Percentiles rank a stretch among this genome's conserved stretches.
These are phyloP conservation scores for Rubus idaeus DNA, from an alignment of 306 rosid species.

Conservation along the genomic window DNA sequence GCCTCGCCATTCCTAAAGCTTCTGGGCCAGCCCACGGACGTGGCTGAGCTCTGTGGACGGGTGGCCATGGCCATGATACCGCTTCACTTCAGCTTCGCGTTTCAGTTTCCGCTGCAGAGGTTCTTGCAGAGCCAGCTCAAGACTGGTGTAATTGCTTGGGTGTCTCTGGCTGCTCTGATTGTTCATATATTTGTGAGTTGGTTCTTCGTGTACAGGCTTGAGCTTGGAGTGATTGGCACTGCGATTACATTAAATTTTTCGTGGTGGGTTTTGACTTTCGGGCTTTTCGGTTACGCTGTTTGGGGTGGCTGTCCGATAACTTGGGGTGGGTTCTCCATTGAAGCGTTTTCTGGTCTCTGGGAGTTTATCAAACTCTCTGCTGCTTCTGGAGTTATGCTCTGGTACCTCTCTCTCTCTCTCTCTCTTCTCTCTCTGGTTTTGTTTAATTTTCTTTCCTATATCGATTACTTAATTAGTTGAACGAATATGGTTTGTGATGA, in stretches of 20 bases:
- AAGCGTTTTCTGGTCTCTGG: slow-evolving; percentile 80
- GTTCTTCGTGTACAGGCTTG: slow-evolving; percentile 53
- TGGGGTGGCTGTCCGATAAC: slow-evolving; percentile 71
- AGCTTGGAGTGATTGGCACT: slow-evolving; percentile 56
- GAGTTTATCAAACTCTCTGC: slow-evolving; percentile 70
- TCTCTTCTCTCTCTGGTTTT: background rate
- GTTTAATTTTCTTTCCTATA: background rate
- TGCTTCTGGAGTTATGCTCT: slow-evolving; percentile 80
- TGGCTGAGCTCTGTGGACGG: slow-evolving; percentile 53
- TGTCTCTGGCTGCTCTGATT: slow-evolving; percentile 38
- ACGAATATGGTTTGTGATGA: background rate
- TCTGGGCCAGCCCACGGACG: slow-evolving; percentile 59
- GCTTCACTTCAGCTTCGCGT: slow-evolving; percentile 58
- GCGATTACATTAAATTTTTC: slow-evolving; percentile 55
- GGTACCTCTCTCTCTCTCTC: slow-evolving; percentile 29
- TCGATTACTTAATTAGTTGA: background rate
- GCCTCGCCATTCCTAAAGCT: slow-evolving; percentile 55
- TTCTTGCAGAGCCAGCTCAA: slow-evolving; percentile 67
- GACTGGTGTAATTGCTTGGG: slow-evolving; percentile 48
- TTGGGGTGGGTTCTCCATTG: slow-evolving; percentile 75
- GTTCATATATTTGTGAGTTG: slow-evolving; percentile 56
- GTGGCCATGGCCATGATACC: slow-evolving; percentile 59
- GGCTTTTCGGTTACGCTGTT: slow-evolving; percentile 42
- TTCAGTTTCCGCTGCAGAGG: slow-evolving; percentile 65
- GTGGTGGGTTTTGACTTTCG: slow-evolving; percentile 65